A percentile compares a stretch with the other conserved stretches of the same genome.
Evolutionary conservation across 306 rosid species (phyloP).

Genomic region (Leucaena leucocephala): DNA sequence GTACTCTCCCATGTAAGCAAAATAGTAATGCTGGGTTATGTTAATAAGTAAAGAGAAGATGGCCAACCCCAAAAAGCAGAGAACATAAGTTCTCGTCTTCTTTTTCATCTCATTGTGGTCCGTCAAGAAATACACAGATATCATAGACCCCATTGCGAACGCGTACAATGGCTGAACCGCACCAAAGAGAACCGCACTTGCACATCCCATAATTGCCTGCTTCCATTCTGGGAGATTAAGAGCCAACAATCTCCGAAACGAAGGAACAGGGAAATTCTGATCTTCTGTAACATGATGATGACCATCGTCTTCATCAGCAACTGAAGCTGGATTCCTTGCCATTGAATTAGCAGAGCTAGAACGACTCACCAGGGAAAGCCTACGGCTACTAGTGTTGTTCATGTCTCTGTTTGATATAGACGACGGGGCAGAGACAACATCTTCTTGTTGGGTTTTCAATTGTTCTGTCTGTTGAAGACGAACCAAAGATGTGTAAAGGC

Average conservation of each 20-base stretch:
- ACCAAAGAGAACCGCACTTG: conserved; percentile 44
- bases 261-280: background rate
- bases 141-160: conserved; percentile 39
- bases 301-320: background rate
- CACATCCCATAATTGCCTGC: conserved; percentile 46
- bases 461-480: conserved; percentile 40
- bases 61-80: conserved; percentile 37
- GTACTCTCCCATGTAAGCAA: conserved; percentile 54
- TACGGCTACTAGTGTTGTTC: conserved; percentile 3
- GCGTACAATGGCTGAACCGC: conserved; percentile 46
- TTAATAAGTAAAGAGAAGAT: conserved; percentile 34
- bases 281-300: background rate
- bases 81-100: conserved; percentile 22
- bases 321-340: background rate
- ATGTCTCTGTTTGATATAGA: conserved; percentile 1
- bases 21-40: conserved; percentile 49
- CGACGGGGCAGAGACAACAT: background rate
- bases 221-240: conserved; percentile 55
- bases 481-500: conserved; percentile 40
- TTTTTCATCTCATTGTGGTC: conserved; percentile 45
- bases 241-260: conserved; percentile 44
- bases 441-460: background rate
- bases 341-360: conserved; percentile 15
- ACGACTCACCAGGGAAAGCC: conserved; percentile 15
- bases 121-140: conserved; percentile 38